Base-by-base conservation (phyloP, 2,329 filamentous ascomycete species). In the Leptographium wingfieldii region DNA sequence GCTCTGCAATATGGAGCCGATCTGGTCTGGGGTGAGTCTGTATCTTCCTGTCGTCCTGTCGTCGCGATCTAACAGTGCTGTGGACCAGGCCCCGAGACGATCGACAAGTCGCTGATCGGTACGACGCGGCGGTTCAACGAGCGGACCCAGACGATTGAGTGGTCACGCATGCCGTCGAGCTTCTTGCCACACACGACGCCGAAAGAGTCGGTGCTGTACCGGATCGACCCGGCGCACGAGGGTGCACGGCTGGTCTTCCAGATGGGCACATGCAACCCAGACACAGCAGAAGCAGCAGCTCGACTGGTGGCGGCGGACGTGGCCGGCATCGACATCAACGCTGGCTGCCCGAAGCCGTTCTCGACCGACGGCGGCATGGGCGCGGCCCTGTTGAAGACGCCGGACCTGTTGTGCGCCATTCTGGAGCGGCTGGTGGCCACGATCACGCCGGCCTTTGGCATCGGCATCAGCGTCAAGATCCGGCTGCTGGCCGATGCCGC, bases 391-490 rank as follows among this genome's bases (percentile, higher is more conserved):
- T 80, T 99, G 19, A 83, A 83, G 66, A 92, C 87, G 0, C 92
- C 94, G 0, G 92, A 97, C 65, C 84, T 82, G 67, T 81, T 99
- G 1, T 87, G 85, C 66, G 80, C 85, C 0, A 99, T 99, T 64
- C 79, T 99, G 9, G 85, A 87, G 63, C 85, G 89, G 0, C 78
- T 99, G 11, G 92, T 97, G 2, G 77, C 82, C 61, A 81, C 92
- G 64, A 87, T 97, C 33, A 83, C 84, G 3, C 81, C 84, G 22
- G 84, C 87, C 46, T 91, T 87, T 66, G 81, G 92, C 64, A 95
- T 99, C 65, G 92, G 92, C 60, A 94, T 99, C 69, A 95, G 90
- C 67, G 94, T 99, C 66, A 99, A 99, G 77, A 99, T 99, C 61
- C 84, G 94, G 56, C 80, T 99, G 31, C 79, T 99, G 2, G 85